Conservation (phyloP, 2,329 filamentous ascomycete species). For the Ceratocystis smalleyi region DNA sequence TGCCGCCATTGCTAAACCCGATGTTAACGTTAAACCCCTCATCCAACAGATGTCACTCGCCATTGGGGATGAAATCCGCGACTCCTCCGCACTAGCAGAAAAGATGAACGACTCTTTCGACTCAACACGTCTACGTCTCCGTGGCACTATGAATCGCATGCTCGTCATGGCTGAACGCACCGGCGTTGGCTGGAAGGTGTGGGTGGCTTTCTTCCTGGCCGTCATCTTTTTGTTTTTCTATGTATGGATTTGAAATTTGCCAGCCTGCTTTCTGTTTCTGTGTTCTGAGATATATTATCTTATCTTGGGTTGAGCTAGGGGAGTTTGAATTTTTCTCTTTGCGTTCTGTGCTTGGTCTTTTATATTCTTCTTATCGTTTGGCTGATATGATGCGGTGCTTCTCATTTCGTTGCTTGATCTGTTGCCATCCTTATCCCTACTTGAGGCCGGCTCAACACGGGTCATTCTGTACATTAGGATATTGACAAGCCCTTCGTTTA, state of each 20-base stretch:
- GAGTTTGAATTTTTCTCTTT: background rate
- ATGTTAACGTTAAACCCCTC: too few relatives aligned
- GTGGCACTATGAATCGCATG: constrained; percentile 95
- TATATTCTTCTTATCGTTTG: background rate
- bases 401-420: background rate
- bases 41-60: constrained; percentile 60
- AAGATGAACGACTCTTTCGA: constrained; percentile 96
- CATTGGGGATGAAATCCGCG: constrained; percentile 89
- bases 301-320: background rate
- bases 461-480: background rate
- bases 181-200: constrained; percentile 90
- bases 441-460: background rate
- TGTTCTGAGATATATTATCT: background rate
- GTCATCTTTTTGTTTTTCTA: constrained; percentile 76
- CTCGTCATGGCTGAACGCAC: constrained; percentile 85
- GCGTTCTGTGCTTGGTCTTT: background rate
- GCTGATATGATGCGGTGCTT: background rate
- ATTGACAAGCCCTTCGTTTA: background rate
- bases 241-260: constrained; percentile 55
- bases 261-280: background rate
- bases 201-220: constrained; percentile 74
- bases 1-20: too few relatives aligned
- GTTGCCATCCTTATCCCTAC: background rate
- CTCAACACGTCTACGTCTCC: constrained; percentile 60
- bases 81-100: constrained; percentile 73